A percentile compares a stretch with the other conserved stretches of the same genome.
Evolutionary conservation across 768 basidiomycete genomes (phyloP).

Genomic region (Mycena floridula): DNA sequence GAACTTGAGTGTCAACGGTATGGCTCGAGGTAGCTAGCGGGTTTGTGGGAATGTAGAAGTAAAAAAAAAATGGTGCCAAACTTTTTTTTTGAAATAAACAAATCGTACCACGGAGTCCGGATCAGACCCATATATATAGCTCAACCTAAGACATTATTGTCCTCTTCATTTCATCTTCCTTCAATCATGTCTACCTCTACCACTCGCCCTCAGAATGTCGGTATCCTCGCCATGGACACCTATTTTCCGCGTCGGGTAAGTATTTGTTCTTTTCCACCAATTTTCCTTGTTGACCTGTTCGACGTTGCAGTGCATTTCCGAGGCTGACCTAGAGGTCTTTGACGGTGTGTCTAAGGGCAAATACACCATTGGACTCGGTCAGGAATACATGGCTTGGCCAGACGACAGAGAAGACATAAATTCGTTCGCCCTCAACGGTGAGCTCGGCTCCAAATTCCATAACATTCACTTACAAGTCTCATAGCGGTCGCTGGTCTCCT

Average conservation of each 20-base stretch:
- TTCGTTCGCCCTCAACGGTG: slow-evolving; percentile 92
- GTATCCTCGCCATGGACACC: slow-evolving; percentile 88
- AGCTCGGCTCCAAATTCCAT: slow-evolving; percentile 16
- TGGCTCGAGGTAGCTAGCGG: too few relatives aligned
- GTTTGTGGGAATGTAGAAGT: too few relatives aligned
- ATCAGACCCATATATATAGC: too few relatives aligned
- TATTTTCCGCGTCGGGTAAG: slow-evolving; percentile 91
- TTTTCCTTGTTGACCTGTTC: slow-evolving; percentile 1
- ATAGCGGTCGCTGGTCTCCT: slow-evolving; percentile 85
- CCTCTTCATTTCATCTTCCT: too few relatives aligned
- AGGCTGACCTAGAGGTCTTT: slow-evolving; percentile 89
- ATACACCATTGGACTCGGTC: slow-evolving; percentile 98
- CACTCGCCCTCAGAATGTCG: slow-evolving; percentile 85
- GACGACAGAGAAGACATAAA: slow-evolving; percentile 99
- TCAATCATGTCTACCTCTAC: slow-evolving; percentile 30
- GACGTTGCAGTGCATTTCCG: slow-evolving; percentile 79
- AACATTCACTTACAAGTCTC: slow-evolving; percentile 4
- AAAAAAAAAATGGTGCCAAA: too few relatives aligned
- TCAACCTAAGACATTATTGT: too few relatives aligned
- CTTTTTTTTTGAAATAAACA: too few relatives aligned
- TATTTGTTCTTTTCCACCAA: slow-evolving; percentile 13
- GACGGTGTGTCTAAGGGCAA: slow-evolving; percentile 94
- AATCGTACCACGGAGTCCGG: too few relatives aligned
- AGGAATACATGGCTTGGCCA: slow-evolving; percentile 97
- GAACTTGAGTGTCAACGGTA: slow-evolving; percentile 28